A percentile compares a stretch with the other conserved stretches of the same genome.
Conservation (phyloP, 352 stramenopile species). For the Phytophthora colocasiae region DNA sequence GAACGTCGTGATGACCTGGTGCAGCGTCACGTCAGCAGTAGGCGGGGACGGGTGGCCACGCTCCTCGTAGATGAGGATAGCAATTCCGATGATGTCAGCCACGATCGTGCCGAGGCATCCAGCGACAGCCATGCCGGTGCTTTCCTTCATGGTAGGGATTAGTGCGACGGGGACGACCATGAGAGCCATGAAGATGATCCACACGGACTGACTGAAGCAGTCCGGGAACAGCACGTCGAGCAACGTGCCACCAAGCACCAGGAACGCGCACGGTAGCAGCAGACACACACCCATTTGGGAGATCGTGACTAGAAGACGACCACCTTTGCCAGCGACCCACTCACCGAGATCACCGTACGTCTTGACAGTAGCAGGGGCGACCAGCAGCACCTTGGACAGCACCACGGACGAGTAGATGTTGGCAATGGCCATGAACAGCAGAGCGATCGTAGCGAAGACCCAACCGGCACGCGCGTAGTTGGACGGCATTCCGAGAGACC, state of each 20-base stretch:
- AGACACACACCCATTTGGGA: constrained; percentile 38
- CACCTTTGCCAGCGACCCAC: constrained; percentile 33
- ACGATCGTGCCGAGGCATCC: constrained; percentile 37
- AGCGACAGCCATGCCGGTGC: constrained; percentile 27
- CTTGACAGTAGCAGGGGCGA: constrained; percentile 24
- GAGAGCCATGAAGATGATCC: constrained; percentile 43
- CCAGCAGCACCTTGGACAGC: constrained; percentile 32
- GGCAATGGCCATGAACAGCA: constrained; percentile 37
- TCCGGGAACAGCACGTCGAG: constrained; percentile 39
- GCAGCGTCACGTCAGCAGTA: constrained; percentile 12
- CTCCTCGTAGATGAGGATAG: constrained; percentile 26
- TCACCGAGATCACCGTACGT: constrained; percentile 40
- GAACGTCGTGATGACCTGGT: constrained; percentile 40
- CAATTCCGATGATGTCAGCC: constrained; percentile 33
- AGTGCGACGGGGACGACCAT: constrained; percentile 31
- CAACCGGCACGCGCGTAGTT: constrained; percentile 39
- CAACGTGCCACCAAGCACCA: constrained; percentile 32
- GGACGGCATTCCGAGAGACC: constrained; percentile 38
- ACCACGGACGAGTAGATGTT: constrained; percentile 39
- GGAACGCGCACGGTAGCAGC: constrained; percentile 33
- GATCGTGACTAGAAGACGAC: constrained; percentile 23
- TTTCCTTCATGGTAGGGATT: constrained; percentile 40
- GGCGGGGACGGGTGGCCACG: constrained; percentile 32
- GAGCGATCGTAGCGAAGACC: constrained; percentile 28
- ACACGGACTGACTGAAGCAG: constrained; percentile 34